A percentile compares a stretch with the other conserved stretches of the same genome.
Evolutionary conservation across 2,329 filamentous ascomycete species (phyloP).

Genomic region (Sordariomycetes sp.): DNA sequence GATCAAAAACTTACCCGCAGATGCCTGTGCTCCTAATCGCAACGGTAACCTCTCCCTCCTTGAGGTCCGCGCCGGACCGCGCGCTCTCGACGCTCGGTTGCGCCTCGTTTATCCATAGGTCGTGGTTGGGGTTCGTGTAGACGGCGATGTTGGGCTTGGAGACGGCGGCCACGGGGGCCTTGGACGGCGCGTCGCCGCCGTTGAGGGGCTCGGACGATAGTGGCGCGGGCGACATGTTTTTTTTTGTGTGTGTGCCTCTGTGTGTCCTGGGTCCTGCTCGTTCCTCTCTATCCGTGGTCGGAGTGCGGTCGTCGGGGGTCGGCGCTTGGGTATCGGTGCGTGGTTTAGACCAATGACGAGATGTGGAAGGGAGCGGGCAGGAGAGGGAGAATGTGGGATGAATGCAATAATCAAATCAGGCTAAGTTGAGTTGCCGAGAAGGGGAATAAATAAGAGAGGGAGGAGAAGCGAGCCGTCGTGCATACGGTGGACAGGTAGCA

Average conservation of each 20-base stretch:
- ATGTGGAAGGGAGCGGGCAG: no score
- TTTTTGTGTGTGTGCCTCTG: background rate
- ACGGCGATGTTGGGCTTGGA: conserved; percentile 87
- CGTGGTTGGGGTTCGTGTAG: conserved; percentile 87
- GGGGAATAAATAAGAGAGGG: background rate
- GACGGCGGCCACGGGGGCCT: background rate
- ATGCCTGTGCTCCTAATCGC: conserved; percentile 92
- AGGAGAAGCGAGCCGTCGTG: background rate
- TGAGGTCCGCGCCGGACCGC: conserved; percentile 54
- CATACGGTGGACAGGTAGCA: no score
- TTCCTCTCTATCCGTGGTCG: background rate
- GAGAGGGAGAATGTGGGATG: no score
- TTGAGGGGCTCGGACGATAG: conserved; percentile 11
- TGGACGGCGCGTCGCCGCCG: background rate
- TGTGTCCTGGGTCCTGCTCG: background rate
- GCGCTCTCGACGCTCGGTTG: conserved; percentile 68
- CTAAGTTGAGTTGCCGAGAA: background rate
- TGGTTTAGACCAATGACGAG: no score
- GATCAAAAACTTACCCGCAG: conserved; percentile 56
- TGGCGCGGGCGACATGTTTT: conserved; percentile 23
- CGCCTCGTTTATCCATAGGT: conserved; percentile 78
- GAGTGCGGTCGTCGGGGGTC: background rate
- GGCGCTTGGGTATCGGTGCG: background rate
- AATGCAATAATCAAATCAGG: no score
- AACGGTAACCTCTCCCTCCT: conserved; percentile 75